Base-by-base conservation (phyloP, 768 basidiomycete species). In the Kwoniella dendrophila region DNA sequence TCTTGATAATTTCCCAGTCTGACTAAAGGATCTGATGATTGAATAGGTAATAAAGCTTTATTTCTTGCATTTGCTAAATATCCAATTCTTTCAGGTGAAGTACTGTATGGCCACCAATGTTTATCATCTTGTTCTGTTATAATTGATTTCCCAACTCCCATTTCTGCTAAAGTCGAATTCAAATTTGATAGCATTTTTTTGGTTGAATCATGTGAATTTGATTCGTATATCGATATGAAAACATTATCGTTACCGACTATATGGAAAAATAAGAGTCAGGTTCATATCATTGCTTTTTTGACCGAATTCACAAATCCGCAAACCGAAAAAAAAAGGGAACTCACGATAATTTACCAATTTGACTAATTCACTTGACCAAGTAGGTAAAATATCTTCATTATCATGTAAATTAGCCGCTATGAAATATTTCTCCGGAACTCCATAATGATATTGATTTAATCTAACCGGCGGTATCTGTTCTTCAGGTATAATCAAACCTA, bases 321-420 rank as follows among this genome's bases (percentile, higher is more conserved):
- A 22, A 26, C 22, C 7, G 11, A 43, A 20, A 20, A 5, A 43
- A 43, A 43, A 20, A 43, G n/a, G 20, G 18, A 6, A 55, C 64
- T 65, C 54, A 66, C 57, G 70, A 49, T 69, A 62, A n/a, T 53
- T 11, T 32, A 59, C 20, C 3, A 71, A 67, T 59, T 76, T 73
- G 47, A 80, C 57, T 32, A 82, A 66, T 33, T 81, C 71, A 5
- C 69, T 56, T 2, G 75, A 76, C 82, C 82, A 83, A 52, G 81
- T 80, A 0, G 81, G 80, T 27, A 83, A 67, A 1, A 83, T 74
- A 0, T 49, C 54, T 54, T 79, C 70, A 40, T 82, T 82, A 53
- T 83, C 75, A 70, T 73, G 78, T 62, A 83, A 80, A 73, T 82
- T 80, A 2, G 81, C 82, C 12, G 80, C 81, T 67, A 82, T 78